phyloP scores from a whole-genome alignment of 73 alveolate genomes.

The Tetrahymena elliotti region DNA sequence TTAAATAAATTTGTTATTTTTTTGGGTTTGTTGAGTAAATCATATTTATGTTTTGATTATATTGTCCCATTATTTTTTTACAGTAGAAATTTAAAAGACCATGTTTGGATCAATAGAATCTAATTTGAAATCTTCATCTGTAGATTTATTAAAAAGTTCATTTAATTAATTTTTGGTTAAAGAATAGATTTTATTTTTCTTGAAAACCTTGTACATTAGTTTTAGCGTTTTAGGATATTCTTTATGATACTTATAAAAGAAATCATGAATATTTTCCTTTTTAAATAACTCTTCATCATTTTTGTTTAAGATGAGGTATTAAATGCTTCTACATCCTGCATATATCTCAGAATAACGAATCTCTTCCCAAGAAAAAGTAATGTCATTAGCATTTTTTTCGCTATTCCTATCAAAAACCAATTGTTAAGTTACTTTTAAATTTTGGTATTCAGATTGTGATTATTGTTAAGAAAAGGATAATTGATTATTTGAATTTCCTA shows the following conservation, averaged over 20 bases:
- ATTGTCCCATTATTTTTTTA: neutral
- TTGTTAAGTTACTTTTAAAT: neutral
- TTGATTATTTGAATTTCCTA: neutral
- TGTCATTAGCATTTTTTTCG: neutral
- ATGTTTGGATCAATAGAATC: neutral
- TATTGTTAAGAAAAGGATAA: too few species aligned
- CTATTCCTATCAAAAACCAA: neutral
- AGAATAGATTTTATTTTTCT: neutral
- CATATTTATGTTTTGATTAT: neutral
- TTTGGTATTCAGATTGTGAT: too few species aligned
- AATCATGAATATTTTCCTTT: neutral
- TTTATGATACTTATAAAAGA: neutral
- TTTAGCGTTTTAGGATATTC: neutral
- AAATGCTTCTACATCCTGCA: neutral
- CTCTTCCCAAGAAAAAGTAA: neutral
- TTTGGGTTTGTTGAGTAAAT: neutral
- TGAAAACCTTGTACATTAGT: neutral
- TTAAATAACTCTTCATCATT: neutral
- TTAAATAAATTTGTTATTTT: neutral
- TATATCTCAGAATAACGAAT: neutral
- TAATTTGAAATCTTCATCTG: neutral
- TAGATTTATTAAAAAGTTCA: neutral
- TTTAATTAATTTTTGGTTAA: neutral
- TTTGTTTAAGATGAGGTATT: neutral
- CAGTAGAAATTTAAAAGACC: neutral